Evolutionary conservation across 2,329 filamentous ascomycete genomes (phyloP).

Genomic region (Emmonsia crescens): DNA sequence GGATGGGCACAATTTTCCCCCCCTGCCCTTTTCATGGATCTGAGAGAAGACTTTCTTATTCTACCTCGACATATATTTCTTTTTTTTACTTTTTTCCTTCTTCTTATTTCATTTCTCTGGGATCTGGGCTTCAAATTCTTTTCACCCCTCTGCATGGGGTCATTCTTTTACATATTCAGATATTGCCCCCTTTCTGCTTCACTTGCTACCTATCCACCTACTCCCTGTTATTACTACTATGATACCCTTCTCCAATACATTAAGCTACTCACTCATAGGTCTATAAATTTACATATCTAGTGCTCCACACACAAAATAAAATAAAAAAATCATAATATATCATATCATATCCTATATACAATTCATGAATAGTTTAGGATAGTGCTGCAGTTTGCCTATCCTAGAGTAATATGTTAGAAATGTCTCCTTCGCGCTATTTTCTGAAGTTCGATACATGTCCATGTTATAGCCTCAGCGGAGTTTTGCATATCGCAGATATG

Average conservation of each 20-base stretch:
- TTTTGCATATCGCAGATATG: not conserved
- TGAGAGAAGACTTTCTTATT: not conserved
- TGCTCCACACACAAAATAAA: no score
- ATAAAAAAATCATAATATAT: no score
- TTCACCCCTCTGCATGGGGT: not conserved
- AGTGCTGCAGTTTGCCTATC: not conserved
- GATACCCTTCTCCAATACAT: not conserved
- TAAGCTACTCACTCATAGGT: not conserved
- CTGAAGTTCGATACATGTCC: not conserved
- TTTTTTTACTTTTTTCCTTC: not conserved
- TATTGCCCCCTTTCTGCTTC: not conserved
- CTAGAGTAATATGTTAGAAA: not conserved
- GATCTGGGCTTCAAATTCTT: not conserved
- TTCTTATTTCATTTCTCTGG: not conserved
- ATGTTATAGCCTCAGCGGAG: not conserved
- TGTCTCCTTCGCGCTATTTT: no score
- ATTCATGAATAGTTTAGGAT: not conserved
- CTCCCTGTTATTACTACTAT: not conserved
- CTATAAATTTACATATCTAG: not conserved
- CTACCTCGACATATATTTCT: not conserved
- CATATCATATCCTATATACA: not conserved
- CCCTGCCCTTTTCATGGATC: no score
- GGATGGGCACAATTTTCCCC: not conserved
- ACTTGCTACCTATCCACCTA: not conserved
- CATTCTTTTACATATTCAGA: not conserved